A percentile compares a stretch with the other conserved stretches of the same genome.
Conservation (phyloP, 1,284 basidiomycete species). For the Ganoderma boninense region DNA sequence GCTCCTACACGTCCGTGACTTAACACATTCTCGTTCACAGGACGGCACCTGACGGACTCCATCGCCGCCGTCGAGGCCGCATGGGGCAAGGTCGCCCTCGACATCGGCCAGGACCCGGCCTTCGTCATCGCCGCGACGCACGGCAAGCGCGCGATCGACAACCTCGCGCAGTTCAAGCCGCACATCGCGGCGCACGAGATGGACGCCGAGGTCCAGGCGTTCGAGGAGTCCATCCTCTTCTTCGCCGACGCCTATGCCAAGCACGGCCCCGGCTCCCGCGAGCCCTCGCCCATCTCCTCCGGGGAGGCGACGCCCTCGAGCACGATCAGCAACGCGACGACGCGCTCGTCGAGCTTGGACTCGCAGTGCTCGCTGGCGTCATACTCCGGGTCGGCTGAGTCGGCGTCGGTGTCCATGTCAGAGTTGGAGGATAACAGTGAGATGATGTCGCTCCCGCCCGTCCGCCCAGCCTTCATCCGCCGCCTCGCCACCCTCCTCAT, state of each 20-base stretch:
- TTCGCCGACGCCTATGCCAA: conserved; percentile 72
- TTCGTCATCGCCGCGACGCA: conserved; percentile 56
- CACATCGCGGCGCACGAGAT: conserved; percentile 57
- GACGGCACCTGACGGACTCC: conserved; percentile 80
- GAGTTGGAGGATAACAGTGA: not conserved
- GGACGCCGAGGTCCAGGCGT: conserved; percentile 55
- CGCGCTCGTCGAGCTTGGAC: not conserved
- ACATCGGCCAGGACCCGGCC: conserved; percentile 72
- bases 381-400: too few relatives aligned
- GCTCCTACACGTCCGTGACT: too few relatives aligned
- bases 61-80: conserved; percentile 83
- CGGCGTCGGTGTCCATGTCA: not conserved
- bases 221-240: conserved; percentile 76
- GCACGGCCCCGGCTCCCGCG: conserved; percentile 54
- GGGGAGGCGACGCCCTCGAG: conserved; percentile 26
- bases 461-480: conserved; percentile 60
- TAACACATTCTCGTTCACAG: too few relatives aligned
- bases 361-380: not conserved
- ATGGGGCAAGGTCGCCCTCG: conserved; percentile 77
- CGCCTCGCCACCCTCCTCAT: conserved; percentile 15
- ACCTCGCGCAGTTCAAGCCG: conserved; percentile 38
- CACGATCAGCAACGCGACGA: not conserved
- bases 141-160: conserved; percentile 47
- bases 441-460: conserved; percentile 16
- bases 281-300: conserved; percentile 36